phyloP scores from a whole-genome alignment of 148 eudicot genomes.

The Rhododendron kiyosumense region DNA sequence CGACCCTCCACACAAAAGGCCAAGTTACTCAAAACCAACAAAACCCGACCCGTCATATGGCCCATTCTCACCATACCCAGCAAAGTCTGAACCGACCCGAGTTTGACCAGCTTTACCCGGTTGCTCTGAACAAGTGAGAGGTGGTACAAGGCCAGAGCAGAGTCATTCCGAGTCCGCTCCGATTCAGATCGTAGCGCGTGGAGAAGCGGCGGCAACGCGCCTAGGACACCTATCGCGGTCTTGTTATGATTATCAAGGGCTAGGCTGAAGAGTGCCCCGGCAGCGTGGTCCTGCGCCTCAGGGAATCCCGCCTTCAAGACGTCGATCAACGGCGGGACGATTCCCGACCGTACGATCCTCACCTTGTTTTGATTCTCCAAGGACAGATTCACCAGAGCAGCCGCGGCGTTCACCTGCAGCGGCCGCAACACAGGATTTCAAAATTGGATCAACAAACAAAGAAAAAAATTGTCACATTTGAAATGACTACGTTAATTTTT shows the following conservation, averaged over 20 bases:
- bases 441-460: neutral
- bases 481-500: neutral
- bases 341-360: constrained; percentile 76
- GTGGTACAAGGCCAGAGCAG: constrained; percentile 80
- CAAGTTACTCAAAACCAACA: constrained; percentile 66
- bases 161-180: constrained; percentile 65
- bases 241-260: constrained; percentile 78
- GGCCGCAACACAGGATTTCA: neutral
- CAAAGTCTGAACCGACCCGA: constrained; percentile 51
- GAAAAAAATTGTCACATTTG: neutral
- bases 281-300: constrained; percentile 83
- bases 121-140: constrained; percentile 74
- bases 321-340: constrained; percentile 71
- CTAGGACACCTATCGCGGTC: constrained; percentile 80
- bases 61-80: constrained; percentile 56
- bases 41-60: constrained; percentile 51
- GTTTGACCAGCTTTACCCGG: constrained; percentile 58
- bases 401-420: constrained; percentile 65
- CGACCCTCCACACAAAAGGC: constrained; percentile 69
- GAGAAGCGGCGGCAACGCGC: constrained; percentile 68
- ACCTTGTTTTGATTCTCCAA: constrained; percentile 73
- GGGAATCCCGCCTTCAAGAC: constrained; percentile 54
- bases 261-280: constrained; percentile 83
- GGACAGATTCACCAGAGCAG: constrained; percentile 74
- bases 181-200: constrained; percentile 57